phyloP scores from a whole-genome alignment of 805 yeast genomes.

The Torulaspora gathmanii region DNA sequence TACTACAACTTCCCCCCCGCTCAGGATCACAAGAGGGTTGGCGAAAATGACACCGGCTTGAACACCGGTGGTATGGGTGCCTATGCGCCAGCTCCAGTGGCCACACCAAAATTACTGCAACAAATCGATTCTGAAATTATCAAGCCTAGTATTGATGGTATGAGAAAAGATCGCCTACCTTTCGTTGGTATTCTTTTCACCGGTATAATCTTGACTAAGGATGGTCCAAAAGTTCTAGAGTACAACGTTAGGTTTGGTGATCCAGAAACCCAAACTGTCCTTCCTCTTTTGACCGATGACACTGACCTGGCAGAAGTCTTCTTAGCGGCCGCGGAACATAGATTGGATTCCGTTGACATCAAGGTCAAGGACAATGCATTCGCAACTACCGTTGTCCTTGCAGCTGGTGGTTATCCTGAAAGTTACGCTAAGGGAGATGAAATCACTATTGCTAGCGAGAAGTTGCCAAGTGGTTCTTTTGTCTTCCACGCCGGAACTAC shows the following conservation, averaged over 20 bases:
- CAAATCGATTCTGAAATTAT: slow-evolving; percentile 71
- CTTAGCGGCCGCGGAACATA: slow-evolving; percentile 89
- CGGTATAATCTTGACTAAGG: slow-evolving; percentile 84
- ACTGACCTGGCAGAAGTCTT: slow-evolving; percentile 93
- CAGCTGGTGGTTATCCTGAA: slow-evolving; percentile 97
- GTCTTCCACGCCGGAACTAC: slow-evolving; percentile 98
- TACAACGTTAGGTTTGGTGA: slow-evolving; percentile 98
- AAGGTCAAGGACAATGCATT: slow-evolving; percentile 51
- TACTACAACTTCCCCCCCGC: slow-evolving; percentile 91
- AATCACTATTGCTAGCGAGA: slow-evolving; percentile 48
- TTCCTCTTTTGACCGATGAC: slow-evolving; percentile 74
- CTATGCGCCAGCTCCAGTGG: slow-evolving; percentile 96
- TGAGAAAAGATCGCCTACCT: slow-evolving; percentile 93
- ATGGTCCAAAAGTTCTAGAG: slow-evolving; percentile 92
- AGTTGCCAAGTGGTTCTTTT: slow-evolving; percentile 43
- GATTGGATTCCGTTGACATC: slow-evolving; percentile 76
- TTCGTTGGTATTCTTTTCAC: slow-evolving; percentile 94
- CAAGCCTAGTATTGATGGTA: slow-evolving; percentile 89
- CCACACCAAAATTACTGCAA: slow-evolving; percentile 66
- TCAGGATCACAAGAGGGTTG: slow-evolving; percentile 95
- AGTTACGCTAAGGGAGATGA: slow-evolving; percentile 79
- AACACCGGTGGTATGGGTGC: slow-evolving; percentile 99
- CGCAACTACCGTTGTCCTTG: slow-evolving; percentile 89
- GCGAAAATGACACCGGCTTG: slow-evolving; percentile 88
- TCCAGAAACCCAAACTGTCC: slow-evolving; percentile 96